Conservation (phyloP, 805 yeast genomes). For the Yarrowia yakushimensis region DNA sequence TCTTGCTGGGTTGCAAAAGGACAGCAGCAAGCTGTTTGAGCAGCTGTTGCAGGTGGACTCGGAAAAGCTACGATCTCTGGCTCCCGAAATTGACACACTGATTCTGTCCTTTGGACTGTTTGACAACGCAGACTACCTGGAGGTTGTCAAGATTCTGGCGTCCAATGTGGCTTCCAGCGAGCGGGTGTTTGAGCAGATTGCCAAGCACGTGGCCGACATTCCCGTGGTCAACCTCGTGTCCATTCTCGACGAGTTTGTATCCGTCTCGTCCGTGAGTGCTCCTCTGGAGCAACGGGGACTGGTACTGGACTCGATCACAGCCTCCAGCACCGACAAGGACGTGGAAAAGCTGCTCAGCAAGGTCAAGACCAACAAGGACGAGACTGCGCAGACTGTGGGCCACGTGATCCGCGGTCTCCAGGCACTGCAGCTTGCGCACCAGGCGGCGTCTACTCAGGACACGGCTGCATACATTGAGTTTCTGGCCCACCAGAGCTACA, state of each 20-base stretch:
- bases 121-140: conserved; percentile 47
- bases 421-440: conserved; percentile 7
- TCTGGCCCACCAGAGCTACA: conserved; percentile 81
- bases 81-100: conserved; percentile 22
- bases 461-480: conserved; percentile 65
- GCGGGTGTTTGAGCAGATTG: conserved; percentile 26
- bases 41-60: conserved; percentile 24
- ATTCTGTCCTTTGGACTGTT: conserved; percentile 24
- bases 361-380: conserved; percentile 12
- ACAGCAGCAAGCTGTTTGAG: conserved; percentile 2
- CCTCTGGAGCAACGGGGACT: conserved; percentile 21
- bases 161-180: conserved; percentile 44
- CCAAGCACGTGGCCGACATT: conserved; percentile 8
- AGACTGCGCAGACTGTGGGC: neutral
- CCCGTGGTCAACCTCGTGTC: conserved; percentile 29
- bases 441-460: neutral
- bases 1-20: conserved; percentile 12
- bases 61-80: conserved; percentile 23
- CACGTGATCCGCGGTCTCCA: conserved; percentile 13
- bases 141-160: conserved; percentile 48
- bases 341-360: conserved; percentile 35
- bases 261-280: conserved; percentile 14
- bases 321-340: conserved; percentile 30
- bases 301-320: neutral
- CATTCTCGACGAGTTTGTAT: conserved; percentile 31